Conservation (phyloP, 2,329 filamentous ascomycete species). For the Metarhizium anisopliae region DNA sequence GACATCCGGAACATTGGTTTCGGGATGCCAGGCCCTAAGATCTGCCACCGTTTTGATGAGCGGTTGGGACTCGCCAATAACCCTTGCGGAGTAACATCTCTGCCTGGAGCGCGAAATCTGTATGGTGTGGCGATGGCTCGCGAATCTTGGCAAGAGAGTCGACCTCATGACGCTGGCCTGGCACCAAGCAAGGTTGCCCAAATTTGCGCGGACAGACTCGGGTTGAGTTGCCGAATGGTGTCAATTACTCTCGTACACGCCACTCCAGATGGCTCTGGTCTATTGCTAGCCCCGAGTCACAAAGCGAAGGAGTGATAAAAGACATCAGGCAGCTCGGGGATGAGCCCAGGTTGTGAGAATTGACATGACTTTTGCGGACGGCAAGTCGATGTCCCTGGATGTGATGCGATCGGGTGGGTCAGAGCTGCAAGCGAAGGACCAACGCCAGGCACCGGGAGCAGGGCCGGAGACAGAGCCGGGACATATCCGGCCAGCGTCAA, state of each 20-base stretch:
- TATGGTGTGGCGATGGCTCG: neutral
- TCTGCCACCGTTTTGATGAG: conserved; percentile 41
- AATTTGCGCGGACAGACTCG: neutral
- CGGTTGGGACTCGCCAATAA: conserved; percentile 17
- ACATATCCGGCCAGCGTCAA: neutral
- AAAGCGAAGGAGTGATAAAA: neutral
- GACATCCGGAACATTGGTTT: conserved; percentile 36
- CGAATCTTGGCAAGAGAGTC: neutral
- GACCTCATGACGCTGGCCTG: conserved; percentile 1
- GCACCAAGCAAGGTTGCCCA: neutral
- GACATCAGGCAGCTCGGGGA: neutral
- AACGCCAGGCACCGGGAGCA: neutral
- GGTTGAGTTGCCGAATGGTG: neutral
- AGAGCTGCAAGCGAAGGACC: neutral
- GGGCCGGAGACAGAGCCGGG: too few species aligned
- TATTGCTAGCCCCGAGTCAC: neutral
- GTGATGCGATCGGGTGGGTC: neutral
- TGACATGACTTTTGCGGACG: neutral
- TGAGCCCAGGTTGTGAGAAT: neutral
- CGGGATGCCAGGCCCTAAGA: conserved; percentile 44
- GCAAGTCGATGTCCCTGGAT: neutral
- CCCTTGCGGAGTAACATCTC: conserved; percentile 25
- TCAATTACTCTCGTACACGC: neutral
- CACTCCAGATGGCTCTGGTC: neutral
- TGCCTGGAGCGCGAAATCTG: conserved; percentile 1